These are phyloP conservation scores for Chalaropsis thielavioides DNA, from an alignment of 2,329 filamentous ascomycete species.

Conservation along the genomic window DNA sequence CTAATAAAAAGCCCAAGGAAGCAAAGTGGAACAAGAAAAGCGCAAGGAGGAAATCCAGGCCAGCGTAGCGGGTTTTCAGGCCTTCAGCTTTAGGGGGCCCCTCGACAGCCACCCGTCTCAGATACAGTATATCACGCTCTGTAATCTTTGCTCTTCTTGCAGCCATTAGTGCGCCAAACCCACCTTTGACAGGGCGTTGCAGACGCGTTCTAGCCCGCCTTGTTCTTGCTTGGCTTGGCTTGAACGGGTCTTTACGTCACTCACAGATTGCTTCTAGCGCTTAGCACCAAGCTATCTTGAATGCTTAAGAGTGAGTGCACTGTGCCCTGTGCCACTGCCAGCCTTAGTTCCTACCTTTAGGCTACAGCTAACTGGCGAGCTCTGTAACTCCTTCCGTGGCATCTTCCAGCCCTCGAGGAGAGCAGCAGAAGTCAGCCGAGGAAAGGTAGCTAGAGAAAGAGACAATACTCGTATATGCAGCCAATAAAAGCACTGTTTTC, in stretches of 20 bases:
- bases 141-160: background rate
- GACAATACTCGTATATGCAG: background rate
- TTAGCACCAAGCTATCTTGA: background rate
- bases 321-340: constrained; percentile 1
- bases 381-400: background rate
- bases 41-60: background rate
- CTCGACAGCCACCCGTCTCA: background rate
- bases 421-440: too few species aligned
- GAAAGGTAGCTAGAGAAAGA: background rate
- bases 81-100: background rate
- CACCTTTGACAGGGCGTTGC: too few species aligned
- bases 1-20: background rate
- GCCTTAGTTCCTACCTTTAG: background rate
- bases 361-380: background rate
- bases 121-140: too few species aligned
- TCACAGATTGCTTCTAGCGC: background rate
- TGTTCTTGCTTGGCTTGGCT: too few species aligned
- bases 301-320: background rate
- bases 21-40: background rate
- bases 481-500: background rate
- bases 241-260: background rate
- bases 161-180: background rate
- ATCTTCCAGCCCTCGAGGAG: too few species aligned
- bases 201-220: too few species aligned
- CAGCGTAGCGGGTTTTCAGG: background rate